These are phyloP conservation scores for Funneliformis geosporum DNA, from an alignment of 192 early-diverging fungal species.

Conservation along the genomic window DNA sequence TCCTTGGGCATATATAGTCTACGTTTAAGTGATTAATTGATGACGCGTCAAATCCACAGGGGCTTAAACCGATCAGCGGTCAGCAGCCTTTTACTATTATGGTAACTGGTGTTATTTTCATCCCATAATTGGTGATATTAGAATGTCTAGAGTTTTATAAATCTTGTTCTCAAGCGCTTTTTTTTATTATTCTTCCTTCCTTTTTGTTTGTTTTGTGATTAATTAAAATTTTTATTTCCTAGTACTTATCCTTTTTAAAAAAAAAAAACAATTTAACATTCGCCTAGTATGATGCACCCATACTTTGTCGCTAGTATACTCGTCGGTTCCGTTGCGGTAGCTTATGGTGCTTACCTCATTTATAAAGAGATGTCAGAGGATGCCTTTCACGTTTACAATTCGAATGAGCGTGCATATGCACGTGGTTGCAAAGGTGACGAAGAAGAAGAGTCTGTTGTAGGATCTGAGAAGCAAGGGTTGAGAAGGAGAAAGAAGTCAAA, in stretches of 20 bases:
- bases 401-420: background rate
- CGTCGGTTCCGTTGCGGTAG: background rate
- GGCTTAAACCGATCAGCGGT: no score
- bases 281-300: slow-evolving; percentile 16
- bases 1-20: no score
- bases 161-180: no score
- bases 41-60: no score
- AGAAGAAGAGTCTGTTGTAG: background rate
- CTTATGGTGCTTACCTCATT: slow-evolving; percentile 2
- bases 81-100: no score
- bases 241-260: background rate
- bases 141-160: no score
- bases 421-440: background rate
- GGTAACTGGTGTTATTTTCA: no score
- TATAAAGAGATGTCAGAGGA: background rate
- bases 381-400: background rate
- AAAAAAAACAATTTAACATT: background rate
- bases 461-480: background rate
- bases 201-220: no score
- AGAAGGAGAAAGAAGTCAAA: slow-evolving; percentile 10
- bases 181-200: no score
- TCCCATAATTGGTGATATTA: no score
- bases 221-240: background rate
- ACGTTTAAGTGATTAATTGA: no score
- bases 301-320: slow-evolving; percentile 1